A percentile compares a stretch with the other conserved stretches of the same genome.
Evolutionary conservation across 2,329 filamentous ascomycete genomes (phyloP).

Genomic region (Aspergillus awamori): DNA sequence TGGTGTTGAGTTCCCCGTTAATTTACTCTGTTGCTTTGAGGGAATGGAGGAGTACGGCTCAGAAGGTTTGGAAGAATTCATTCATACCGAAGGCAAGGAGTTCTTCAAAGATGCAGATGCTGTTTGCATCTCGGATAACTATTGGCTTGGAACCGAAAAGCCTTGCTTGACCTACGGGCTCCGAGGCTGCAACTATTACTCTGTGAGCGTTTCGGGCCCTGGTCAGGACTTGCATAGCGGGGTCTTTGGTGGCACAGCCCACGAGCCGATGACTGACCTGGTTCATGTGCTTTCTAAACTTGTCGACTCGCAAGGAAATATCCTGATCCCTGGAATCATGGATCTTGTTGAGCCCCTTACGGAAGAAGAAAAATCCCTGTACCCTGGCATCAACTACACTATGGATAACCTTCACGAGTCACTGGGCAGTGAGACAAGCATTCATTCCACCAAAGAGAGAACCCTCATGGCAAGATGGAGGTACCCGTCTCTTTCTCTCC

Average conservation of each 20-base stretch:
- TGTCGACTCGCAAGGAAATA: slow-evolving; percentile 88
- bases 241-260: slow-evolving; percentile 93
- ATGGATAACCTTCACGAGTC: slow-evolving; percentile 96
- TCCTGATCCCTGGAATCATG: slow-evolving; percentile 88
- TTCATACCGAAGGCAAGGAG: slow-evolving; percentile 84
- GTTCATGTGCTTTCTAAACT: slow-evolving; percentile 78
- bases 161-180: slow-evolving; percentile 97
- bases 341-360: slow-evolving; percentile 91
- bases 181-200: slow-evolving; percentile 97
- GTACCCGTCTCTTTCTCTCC: slow-evolving; percentile 88
- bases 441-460: slow-evolving; percentile 83
- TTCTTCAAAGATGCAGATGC: slow-evolving; percentile 96
- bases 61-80: slow-evolving; percentile 93
- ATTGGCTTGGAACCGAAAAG: slow-evolving; percentile 99
- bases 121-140: slow-evolving; percentile 98
- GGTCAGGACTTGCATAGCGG: slow-evolving; percentile 94
- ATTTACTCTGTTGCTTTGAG: slow-evolving; percentile 98
- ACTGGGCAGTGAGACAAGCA: slow-evolving; percentile 83
- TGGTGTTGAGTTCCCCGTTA: slow-evolving; percentile 91
- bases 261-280: slow-evolving; percentile 98
- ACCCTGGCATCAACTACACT: slow-evolving; percentile 86
- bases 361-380: slow-evolving; percentile 83
- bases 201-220: slow-evolving; percentile 84
- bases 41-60: slow-evolving; percentile 99
- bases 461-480: slow-evolving; percentile 97